Evolutionary conservation across 306 rosid genomes (phyloP).

Genomic region (Ormosia emarginata): DNA sequence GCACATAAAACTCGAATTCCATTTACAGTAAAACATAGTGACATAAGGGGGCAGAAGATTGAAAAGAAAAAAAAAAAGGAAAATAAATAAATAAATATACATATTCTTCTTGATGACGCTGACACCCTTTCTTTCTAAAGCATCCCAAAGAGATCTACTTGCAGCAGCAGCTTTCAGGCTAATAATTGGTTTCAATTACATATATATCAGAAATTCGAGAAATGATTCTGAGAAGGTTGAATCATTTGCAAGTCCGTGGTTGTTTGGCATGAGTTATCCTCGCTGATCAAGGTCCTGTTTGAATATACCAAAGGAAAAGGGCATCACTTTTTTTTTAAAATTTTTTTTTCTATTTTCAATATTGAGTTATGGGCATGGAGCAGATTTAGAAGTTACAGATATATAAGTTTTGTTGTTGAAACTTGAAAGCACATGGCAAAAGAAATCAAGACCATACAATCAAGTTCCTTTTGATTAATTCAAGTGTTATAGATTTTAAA

Average conservation of each 20-base stretch:
- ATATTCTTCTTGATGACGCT: not conserved
- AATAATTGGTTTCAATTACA: not conserved
- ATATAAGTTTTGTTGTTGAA: not conserved
- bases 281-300: slow-evolving; percentile 57
- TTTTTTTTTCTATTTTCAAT: not conserved
- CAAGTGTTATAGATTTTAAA: not conserved
- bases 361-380: not conserved
- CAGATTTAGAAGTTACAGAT: not conserved
- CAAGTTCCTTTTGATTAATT: not conserved
- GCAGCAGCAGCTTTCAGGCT: not conserved
- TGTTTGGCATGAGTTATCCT: slow-evolving; percentile 81
- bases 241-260: slow-evolving; percentile 77
- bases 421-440: not conserved
- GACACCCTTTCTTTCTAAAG: slow-evolving; percentile 39
- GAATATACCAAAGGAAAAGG: not conserved
- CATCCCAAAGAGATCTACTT: slow-evolving; percentile 18
- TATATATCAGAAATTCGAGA: slow-evolving; percentile 50
- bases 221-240: slow-evolving; percentile 63
- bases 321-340: not conserved
- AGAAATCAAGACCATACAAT: not conserved
- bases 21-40: slow-evolving; percentile 34
- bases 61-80: not conserved
- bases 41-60: slow-evolving; percentile 1
- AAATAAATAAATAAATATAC: not conserved
- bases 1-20: slow-evolving; percentile 35